Evolutionary conservation across 306 rosid species (phyloP), one percentile per base, ranked within the genome.

Genomic region (Herpetospermum pedunculosum): DNA sequence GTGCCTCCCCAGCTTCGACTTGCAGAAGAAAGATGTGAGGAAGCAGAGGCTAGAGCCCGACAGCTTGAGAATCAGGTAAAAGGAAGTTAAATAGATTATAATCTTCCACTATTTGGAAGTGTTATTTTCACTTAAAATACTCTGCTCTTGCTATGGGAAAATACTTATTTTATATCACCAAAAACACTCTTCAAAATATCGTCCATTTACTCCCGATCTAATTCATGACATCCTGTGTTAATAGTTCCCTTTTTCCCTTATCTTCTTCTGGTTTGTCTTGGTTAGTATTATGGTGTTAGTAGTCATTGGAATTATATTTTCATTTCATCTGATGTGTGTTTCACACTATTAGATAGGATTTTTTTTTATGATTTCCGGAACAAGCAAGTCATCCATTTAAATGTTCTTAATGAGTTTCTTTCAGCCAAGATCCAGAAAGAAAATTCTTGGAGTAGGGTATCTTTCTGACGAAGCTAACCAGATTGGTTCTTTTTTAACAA

Each of bases 1-100:
- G 76, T 87, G 84, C 82, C 73, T 89, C 81, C 85, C 81, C 95
- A 94, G 99, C 92, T 94, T 80, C 95, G 97, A 79, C 85, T 88
- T 83, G 91, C 96, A 77, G 99, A 94, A 83, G 96, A 94, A 70
- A 91, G 81, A 84, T 83, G 70, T 41, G 96, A 94, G 70, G 99
- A 94, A 85, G 86, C 96, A 76, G 99, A 94, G 77, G 85, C 88
- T 72, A 89, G 90, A 81, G 88, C 87, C 76, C 87, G 90, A 75
- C 99, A 91, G 84, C 88, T 94, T 53, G 99, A 94, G 84, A 91
- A 84, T 70, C 99, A 94, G 95, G 99, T 91, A 85, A 77, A 35
- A 84, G 75, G 12, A 60, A 5, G 1, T 37, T 38, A 37, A 21
- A 13, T 41, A 53, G 53, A 6, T 41, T 23, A 15, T 37, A 38